Evolutionary conservation across 108 stramenopile genomes (phyloP).

Genomic region (Conticribra weissflogii): DNA sequence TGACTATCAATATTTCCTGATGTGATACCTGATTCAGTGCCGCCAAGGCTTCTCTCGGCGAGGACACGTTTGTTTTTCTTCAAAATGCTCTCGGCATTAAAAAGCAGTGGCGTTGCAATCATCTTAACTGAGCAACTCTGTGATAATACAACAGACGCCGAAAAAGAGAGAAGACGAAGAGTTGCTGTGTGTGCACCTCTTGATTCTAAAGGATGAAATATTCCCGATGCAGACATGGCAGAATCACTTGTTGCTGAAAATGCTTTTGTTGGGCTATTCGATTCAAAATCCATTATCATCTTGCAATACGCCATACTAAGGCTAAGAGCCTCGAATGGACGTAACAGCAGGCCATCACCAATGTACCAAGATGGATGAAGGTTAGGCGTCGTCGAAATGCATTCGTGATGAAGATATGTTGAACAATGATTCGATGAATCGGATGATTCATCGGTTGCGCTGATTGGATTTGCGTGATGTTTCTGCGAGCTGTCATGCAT

Average conservation of each 20-base stretch:
- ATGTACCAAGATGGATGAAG: conserved; percentile 82
- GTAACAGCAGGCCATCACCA: conserved; percentile 84
- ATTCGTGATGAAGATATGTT: conserved; percentile 10
- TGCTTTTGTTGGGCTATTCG: too few relatives aligned
- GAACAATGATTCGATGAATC: too few relatives aligned
- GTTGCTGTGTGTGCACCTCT: conserved; percentile 70
- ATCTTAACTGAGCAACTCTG: conserved; percentile 7
- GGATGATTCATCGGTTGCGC: neutral
- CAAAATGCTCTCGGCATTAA: conserved; percentile 6
- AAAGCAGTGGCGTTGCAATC: conserved; percentile 1
- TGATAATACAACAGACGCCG: conserved; percentile 41
- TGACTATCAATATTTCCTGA: conserved; percentile 71
- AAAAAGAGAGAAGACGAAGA: conserved; percentile 55
- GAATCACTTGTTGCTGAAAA: too few relatives aligned
- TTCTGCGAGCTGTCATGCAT: conserved; percentile 27
- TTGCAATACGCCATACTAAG: conserved; percentile 57
- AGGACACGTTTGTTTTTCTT: conserved; percentile 36
- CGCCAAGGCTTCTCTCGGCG: conserved; percentile 77
- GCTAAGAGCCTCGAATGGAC: conserved; percentile 59
- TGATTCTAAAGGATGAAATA: conserved; percentile 48
- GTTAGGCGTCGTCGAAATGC: conserved; percentile 26
- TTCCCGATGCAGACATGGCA: conserved; percentile 34
- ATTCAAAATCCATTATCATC: conserved; percentile 45
- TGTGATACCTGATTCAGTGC: conserved; percentile 73
- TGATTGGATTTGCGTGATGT: conserved; percentile 8